Percentiles rank a stretch among this genome's conserved stretches.
Conservation (phyloP, 2,329 filamentous ascomycete genomes). For the Hypoxylon sp. region DNA sequence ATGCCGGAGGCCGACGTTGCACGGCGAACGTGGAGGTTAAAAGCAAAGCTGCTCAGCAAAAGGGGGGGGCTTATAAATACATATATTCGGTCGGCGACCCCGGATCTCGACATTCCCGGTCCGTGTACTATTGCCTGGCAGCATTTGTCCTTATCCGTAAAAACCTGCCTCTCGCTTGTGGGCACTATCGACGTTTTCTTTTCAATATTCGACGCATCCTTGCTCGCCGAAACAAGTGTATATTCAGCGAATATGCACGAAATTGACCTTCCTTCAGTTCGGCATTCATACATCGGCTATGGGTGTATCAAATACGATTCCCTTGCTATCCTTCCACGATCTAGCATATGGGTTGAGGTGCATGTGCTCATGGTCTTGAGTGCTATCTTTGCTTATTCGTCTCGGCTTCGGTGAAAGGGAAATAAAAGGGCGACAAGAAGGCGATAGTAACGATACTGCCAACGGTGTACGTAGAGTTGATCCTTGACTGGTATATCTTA, state of each 20-base stretch:
- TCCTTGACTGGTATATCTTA: too few species aligned
- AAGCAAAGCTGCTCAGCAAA: conserved; percentile 2
- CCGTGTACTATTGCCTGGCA: conserved; percentile 21
- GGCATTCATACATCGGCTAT: conserved; percentile 7
- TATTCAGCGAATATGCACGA: conserved; percentile 11
- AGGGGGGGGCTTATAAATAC: conserved; percentile 20
- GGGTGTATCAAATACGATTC: conserved; percentile 2
- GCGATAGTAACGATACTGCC: too few species aligned
- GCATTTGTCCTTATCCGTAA: conserved; percentile 11
- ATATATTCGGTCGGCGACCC: conserved; percentile 33
- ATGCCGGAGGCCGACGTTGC: conserved; percentile 32
- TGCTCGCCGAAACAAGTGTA: conserved; percentile 4
- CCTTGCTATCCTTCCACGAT: not conserved
- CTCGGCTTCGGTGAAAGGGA: not conserved
- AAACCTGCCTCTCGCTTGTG: conserved; percentile 1
- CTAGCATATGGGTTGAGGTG: too few species aligned
- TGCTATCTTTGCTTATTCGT: conserved; percentile 4
- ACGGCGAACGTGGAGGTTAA: conserved; percentile 23
- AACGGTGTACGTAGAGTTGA: too few species aligned
- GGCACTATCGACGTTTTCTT: conserved; percentile 18
- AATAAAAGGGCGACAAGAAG: too few species aligned
- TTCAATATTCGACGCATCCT: conserved; percentile 14
- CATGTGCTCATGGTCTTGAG: too few species aligned
- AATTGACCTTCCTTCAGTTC: conserved; percentile 1
- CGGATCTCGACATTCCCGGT: conserved; percentile 19